phyloP scores from a whole-genome alignment of 164 flowering plant species.

The Taxillus chinensis region DNA sequence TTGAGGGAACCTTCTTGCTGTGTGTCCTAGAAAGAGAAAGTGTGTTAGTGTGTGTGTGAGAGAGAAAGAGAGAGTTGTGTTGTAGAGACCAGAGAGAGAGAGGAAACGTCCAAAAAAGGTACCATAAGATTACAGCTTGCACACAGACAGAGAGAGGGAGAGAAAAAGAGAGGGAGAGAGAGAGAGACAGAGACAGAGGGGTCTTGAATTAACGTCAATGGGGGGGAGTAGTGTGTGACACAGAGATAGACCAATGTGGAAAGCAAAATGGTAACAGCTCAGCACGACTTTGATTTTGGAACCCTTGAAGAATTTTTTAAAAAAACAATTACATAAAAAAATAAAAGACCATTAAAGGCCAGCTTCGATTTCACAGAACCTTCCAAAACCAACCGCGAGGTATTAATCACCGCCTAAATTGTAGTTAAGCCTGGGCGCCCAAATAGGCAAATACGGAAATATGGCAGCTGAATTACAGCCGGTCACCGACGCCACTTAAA shows the following conservation, averaged over 20 bases:
- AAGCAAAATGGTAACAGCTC: neutral
- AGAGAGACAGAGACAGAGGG: neutral
- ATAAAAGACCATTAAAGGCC: neutral
- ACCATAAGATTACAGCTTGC: constrained; percentile 2
- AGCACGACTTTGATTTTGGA: neutral
- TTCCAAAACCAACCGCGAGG: no score
- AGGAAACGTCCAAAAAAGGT: neutral
- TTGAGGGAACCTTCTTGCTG: neutral
- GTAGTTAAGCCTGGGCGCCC: no score
- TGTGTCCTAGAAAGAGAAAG: neutral
- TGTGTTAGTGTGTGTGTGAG: neutral
- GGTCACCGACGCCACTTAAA: no score
- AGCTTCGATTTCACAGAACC: no score
- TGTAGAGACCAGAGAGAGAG: neutral
- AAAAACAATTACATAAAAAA: neutral
- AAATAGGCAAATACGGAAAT: no score
- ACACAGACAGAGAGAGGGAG: neutral
- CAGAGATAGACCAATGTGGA: neutral
- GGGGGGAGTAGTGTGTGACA: neutral
- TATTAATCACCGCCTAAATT: no score
- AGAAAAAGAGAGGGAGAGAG: neutral
- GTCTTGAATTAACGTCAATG: neutral
- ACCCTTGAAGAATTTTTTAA: neutral
- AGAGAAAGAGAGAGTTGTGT: neutral
- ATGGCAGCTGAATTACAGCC: no score